A percentile compares a stretch with the other conserved stretches of the same genome.
These are phyloP conservation scores for Melocanna baccifera DNA, from an alignment of 176 grass and related monocot genomes.

Conservation along the genomic window DNA sequence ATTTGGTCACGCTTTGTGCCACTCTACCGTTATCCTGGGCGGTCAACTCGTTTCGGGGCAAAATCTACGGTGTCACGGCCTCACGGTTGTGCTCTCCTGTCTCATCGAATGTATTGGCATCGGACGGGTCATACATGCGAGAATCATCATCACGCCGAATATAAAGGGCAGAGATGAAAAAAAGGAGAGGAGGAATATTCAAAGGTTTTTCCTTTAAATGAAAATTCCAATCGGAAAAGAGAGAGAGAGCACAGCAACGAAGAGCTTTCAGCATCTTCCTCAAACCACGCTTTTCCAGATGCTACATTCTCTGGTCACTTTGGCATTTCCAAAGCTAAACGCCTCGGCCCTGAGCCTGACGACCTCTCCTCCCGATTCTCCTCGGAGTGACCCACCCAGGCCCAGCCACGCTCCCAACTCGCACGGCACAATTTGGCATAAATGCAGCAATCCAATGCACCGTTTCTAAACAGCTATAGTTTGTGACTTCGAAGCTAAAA, in stretches of 20 bases:
- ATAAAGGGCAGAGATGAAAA: background rate
- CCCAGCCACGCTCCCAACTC: background rate
- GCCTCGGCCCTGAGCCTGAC: background rate
- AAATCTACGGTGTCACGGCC: background rate
- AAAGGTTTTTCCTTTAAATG: background rate
- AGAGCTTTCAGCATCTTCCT: slow-evolving; percentile 28
- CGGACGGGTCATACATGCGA: background rate
- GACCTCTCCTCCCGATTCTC: background rate
- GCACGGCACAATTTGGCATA: background rate
- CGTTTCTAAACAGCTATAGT: no score
- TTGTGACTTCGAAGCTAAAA: no score
- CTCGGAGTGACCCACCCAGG: background rate
- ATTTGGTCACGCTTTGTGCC: no score
- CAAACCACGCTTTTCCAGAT: slow-evolving; percentile 23
- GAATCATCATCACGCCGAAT: background rate
- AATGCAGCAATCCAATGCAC: background rate
- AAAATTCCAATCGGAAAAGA: background rate
- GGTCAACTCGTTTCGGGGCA: background rate
- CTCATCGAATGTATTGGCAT: background rate
- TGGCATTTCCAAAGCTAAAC: background rate
- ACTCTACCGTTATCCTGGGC: background rate
- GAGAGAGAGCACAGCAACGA: background rate
- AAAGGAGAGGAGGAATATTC: background rate
- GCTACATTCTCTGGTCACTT: slow-evolving; percentile 13
- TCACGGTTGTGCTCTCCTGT: background rate